Evolutionary conservation across 352 stramenopile species (phyloP), one percentile per base, ranked within the genome.

Genomic region (Pythium folliculosum): DNA sequence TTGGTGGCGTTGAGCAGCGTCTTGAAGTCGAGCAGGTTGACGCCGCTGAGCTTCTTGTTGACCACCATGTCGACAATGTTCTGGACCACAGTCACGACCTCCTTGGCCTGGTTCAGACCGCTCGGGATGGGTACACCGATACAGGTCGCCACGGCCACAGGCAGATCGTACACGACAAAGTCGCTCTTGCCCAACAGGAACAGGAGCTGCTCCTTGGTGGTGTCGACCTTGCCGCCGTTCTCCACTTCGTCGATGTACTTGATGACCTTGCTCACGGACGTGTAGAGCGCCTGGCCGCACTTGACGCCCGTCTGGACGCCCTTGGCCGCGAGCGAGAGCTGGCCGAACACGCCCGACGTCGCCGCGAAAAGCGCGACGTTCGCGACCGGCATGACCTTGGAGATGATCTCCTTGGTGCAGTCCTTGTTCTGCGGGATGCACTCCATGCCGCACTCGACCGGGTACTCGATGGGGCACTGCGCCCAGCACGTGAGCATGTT

Each of bases 391-490:
- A 86, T 76, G 1, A 77, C 72, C 27, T 32, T 32, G 3, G 27
- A 32, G 0, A 57, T 73, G 16, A 88, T 45, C 63, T 92, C 90
- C 47, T 59, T 47, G 57, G 90, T 59, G 66, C 85, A 93, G 53
- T 90, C 78, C 19, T 81, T 67, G 49, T 91, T 93, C 37, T 90
- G 78, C 5, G 80, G 83, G 38, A 92, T 77, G 50, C 85, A 92
- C 54, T 94, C 80, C 45, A 81, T 76, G 53, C 81, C 69, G 50
- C 85, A 94, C 61, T 88, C 64, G 19, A 94, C 82, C 0, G 86
- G 86, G 72, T 90, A 94, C 40, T 89, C 72, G 10, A 92, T 61
- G 0, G 86, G 86, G 44, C 86, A 94, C 58, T 91, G 72, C 0
- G 83, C 75, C 85, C 82, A 93, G 64, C 85, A 93, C 0, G 65